Base-by-base conservation (phyloP, 495 filamentous ascomycete genomes). In the Acidiella bohemica region DNA sequence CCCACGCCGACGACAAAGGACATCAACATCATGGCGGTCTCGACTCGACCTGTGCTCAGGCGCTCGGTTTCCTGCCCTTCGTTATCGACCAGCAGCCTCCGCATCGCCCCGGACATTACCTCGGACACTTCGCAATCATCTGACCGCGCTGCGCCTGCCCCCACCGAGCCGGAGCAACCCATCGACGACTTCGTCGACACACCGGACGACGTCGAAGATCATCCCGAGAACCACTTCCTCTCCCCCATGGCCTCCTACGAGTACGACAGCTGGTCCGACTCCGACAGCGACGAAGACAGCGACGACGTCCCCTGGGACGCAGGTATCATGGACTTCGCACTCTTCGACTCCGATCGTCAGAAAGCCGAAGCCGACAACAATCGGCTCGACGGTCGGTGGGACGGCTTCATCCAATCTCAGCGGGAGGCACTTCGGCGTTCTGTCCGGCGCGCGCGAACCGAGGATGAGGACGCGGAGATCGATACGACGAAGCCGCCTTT, bases 301-400 rank as follows among this genome's bases (percentile, higher is more conserved):
- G 41, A 30, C 14, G 40, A 40, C 2, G 35, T 41, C 14, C 36
- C 41, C 11, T 51, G 47, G 47, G 27, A 46, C 25, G 47, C 47
- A n/a, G 47, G 47, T 25, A 51, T 51, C 31, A 51, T 32, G 1
- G 47, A 51, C 33, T 51, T 46, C 29, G 42, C 47, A 1, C 42
- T 46, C 18, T 51, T 46, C 47, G 26, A 46, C 32, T 8, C 30
- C 16, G 47, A 51, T 29, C 21, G 37, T 10, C 47, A 35, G 2
- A 21, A 17, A 4, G 47, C 43, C 9, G 7, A 46, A 16, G 24
- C 41, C 25, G 17, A 5, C 2, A 7, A 42, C 12, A 26, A 33
- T 8, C 32, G 18, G 10, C 32, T 51, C 5, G 33, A 39, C 11
- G 4, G 14, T 18, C 41, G 23, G 28, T 51, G 47, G 47, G 19